Percentiles rank a stretch among this genome's conserved stretches.
phyloP scores from a whole-genome alignment of 2,329 filamentous ascomycete species.

The Colletotrichum karsti region DNA sequence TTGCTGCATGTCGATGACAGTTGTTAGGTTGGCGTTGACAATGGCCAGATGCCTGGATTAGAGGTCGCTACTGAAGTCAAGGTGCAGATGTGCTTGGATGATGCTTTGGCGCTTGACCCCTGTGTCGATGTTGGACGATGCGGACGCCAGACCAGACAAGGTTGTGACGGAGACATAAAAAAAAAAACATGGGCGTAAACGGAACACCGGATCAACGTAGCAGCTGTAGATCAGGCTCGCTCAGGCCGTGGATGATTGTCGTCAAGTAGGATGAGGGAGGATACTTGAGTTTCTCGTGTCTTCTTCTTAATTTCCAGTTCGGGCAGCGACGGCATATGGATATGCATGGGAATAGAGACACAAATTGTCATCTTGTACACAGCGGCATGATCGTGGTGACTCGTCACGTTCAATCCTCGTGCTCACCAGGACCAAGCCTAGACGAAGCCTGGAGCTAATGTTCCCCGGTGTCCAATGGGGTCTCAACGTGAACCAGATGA shows the following conservation, averaged over 20 bases:
- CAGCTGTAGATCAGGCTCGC: conserved; percentile 2
- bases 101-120: conserved; percentile 9
- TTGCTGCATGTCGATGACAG: not conserved
- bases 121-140: conserved; percentile 12
- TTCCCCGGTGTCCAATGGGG: not conserved
- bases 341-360: not conserved
- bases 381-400: not conserved
- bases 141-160: not conserved
- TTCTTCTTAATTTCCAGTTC: too few species aligned
- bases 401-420: conserved; percentile 4
- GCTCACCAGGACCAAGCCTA: not conserved
- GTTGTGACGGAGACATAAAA: conserved; percentile 16
- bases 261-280: not conserved
- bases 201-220: conserved; percentile 7
- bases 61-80: not conserved
- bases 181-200: not conserved
- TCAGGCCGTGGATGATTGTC: not conserved
- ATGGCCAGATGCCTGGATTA: not conserved
- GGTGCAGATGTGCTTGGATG: not conserved
- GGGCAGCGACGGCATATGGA: not conserved
- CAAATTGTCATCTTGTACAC: not conserved
- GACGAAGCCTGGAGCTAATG: not conserved
- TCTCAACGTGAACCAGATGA: not conserved
- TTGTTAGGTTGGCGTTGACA: not conserved
- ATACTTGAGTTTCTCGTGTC: not conserved